Evolutionary conservation across 2,329 filamentous ascomycete species (phyloP).

Genomic region (Monilinia vaccinii-corymbosi): DNA sequence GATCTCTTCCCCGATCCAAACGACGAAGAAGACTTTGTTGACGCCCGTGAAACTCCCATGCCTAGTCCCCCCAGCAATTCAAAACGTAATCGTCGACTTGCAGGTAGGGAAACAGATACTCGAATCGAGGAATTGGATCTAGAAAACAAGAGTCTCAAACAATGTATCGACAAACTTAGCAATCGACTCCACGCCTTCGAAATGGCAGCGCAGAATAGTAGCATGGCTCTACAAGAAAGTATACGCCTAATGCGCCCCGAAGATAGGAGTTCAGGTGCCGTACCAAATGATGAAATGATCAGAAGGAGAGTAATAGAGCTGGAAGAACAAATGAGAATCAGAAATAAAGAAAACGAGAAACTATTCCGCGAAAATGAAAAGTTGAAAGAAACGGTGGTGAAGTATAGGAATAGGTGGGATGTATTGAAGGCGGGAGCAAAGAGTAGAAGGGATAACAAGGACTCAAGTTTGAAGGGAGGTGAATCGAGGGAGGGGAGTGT

Average conservation of each 20-base stretch:
- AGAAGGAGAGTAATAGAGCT: conserved; percentile 50
- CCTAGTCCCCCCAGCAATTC: conserved; percentile 35
- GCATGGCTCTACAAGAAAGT: conserved; percentile 78
- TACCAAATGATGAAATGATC: conserved; percentile 35
- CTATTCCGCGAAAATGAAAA: conserved; percentile 54
- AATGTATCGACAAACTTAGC: conserved; percentile 76
- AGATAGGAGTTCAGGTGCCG: conserved; percentile 12
- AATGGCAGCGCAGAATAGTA: conserved; percentile 79
- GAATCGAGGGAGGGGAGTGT: conserved; percentile 3
- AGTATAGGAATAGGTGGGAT: conserved; percentile 59
- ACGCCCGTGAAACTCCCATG: conserved; percentile 60
- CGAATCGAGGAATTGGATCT: conserved; percentile 76
- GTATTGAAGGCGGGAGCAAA: conserved; percentile 57
- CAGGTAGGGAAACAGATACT: conserved; percentile 31
- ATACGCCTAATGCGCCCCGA: conserved; percentile 51
- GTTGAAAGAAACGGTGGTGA: conserved; percentile 41
- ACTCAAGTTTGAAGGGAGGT: conserved; percentile 7
- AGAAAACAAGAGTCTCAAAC: conserved; percentile 80
- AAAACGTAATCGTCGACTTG: conserved; percentile 20
- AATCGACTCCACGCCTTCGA: conserved; percentile 90
- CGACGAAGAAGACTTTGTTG: conserved; percentile 83
- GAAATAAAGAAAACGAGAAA: conserved; percentile 52
- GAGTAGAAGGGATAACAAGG: conserved; percentile 28
- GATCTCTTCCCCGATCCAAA: conserved; percentile 39
- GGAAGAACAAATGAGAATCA: conserved; percentile 53